These are phyloP conservation scores for Plasmodium yoelii DNA, from an alignment of 169 alveolate species.

Conservation along the genomic window DNA sequence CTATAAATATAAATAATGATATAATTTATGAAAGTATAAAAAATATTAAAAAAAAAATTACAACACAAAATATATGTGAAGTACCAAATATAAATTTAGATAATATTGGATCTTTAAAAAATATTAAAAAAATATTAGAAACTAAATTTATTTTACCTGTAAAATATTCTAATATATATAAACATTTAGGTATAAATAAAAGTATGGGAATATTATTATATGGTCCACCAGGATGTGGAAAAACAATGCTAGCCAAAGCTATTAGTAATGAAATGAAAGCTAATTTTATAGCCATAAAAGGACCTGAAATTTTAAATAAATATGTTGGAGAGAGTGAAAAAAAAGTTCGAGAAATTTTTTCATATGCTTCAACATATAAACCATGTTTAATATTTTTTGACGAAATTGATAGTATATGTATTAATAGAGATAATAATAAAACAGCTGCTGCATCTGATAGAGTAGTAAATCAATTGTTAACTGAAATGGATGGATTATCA, in stretches of 20 bases:
- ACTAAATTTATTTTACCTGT: slow-evolving; percentile 95
- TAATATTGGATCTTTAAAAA: slow-evolving; percentile 95
- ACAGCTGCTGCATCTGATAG: slow-evolving; percentile 92
- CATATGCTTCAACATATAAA: slow-evolving; percentile 97
- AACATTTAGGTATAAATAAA: slow-evolving; percentile 92
- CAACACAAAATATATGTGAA: slow-evolving; percentile 71
- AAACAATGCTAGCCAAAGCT: slow-evolving; percentile 98
- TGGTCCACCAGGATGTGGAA: slow-evolving; percentile 99
- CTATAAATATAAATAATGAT: slow-evolving; percentile 20
- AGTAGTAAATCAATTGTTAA: slow-evolving; percentile 97
- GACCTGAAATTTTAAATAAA: slow-evolving; percentile 97
- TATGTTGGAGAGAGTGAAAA: slow-evolving; percentile 99
- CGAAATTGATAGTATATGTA: slow-evolving; percentile 98
- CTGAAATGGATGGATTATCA: slow-evolving; percentile 98
- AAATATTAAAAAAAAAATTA: slow-evolving; percentile 62
- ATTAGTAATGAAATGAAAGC: slow-evolving; percentile 97
- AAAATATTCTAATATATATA: slow-evolving; percentile 90
- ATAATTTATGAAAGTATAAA: slow-evolving; percentile 48
- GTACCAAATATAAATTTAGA: slow-evolving; percentile 97
- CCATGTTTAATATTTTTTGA: slow-evolving; percentile 99
- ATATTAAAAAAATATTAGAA: slow-evolving; percentile 92
- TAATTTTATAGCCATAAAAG: slow-evolving; percentile 96
- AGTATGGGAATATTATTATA: slow-evolving; percentile 98
- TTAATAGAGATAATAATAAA: slow-evolving; percentile 93
- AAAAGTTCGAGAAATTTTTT: slow-evolving; percentile 97